Evolutionary conservation across 1,139 yeast species (phyloP).

Genomic region (Yamadazyma aaseri): DNA sequence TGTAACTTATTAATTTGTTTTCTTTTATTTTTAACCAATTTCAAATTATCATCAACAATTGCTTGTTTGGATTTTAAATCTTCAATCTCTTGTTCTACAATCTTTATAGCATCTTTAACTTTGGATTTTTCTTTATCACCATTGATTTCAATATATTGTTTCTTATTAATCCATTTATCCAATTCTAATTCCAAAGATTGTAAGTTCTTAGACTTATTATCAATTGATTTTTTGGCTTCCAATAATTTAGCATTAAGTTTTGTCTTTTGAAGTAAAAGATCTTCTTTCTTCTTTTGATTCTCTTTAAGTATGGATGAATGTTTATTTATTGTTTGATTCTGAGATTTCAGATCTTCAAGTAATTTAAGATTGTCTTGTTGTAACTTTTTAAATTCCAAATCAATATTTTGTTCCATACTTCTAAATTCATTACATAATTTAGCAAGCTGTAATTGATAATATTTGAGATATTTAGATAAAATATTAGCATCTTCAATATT

Average conservation of each 20-base stretch:
- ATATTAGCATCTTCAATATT: conserved; percentile 5
- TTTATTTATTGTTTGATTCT: conserved; percentile 9
- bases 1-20: conserved; percentile 25
- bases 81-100: conserved; percentile 1
- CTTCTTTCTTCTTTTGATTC: conserved; percentile 23
- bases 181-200: conserved; percentile 4
- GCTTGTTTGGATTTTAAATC: conserved; percentile 18
- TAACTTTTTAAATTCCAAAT: conserved; percentile 24
- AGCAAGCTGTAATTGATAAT: conserved; percentile 8
- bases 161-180: conserved; percentile 1
- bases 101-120: conserved; percentile 1
- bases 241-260: conserved; percentile 31
- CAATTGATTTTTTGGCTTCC: conserved; percentile 20
- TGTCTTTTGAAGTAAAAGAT: conserved; percentile 26
- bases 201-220: conserved; percentile 10
- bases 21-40: conserved; percentile 27
- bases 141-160: conserved; percentile 2
- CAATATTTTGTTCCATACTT: conserved; percentile 19
- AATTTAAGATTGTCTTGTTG: conserved; percentile 30
- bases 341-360: conserved; percentile 33
- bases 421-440: conserved; percentile 22
- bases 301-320: conserved; percentile 14
- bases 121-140: conserved; percentile 4
- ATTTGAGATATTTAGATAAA: conserved; percentile 6
- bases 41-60: conserved; percentile 23